phyloP scores from a whole-genome alignment of 345 rosid genomes.

The Corchorus olitorius region DNA sequence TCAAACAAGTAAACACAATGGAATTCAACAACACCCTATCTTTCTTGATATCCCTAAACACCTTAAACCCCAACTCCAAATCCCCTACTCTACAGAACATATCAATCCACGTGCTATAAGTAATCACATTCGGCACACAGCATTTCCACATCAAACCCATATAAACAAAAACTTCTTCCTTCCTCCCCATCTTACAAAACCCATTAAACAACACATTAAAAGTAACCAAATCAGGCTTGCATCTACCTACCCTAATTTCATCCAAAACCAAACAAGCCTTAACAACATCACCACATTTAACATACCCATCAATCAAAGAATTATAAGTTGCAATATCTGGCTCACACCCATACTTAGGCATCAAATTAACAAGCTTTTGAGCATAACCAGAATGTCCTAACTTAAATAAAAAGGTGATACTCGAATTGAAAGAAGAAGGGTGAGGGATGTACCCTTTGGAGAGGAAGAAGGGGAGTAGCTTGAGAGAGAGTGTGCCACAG shows the following conservation, averaged over 20 bases:
- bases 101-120: constrained; percentile 45
- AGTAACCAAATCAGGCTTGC: constrained; percentile 42
- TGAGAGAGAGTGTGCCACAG: constrained; percentile 44
- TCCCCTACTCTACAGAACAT: constrained; percentile 41
- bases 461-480: constrained; percentile 39
- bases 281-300: constrained; percentile 30
- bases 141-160: constrained; percentile 49
- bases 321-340: constrained; percentile 45
- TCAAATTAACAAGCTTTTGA: constrained; percentile 30
- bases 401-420: constrained; percentile 36
- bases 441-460: constrained; percentile 44
- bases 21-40: constrained; percentile 41
- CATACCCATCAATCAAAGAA: constrained; percentile 48
- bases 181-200: constrained; percentile 41
- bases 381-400: constrained; percentile 36
- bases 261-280: constrained; percentile 34
- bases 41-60: constrained; percentile 38
- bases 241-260: constrained; percentile 28
- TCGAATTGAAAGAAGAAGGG: constrained; percentile 47
- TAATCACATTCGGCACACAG: constrained; percentile 44
- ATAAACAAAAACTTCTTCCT: constrained; percentile 36
- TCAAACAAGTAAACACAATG: constrained; percentile 48
- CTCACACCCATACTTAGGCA: constrained; percentile 36
- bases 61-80: constrained; percentile 27
- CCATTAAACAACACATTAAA: constrained; percentile 51